These are phyloP conservation scores for Leccinum uliginosum DNA, from an alignment of 768 basidiomycete species.

Conservation along the genomic window DNA sequence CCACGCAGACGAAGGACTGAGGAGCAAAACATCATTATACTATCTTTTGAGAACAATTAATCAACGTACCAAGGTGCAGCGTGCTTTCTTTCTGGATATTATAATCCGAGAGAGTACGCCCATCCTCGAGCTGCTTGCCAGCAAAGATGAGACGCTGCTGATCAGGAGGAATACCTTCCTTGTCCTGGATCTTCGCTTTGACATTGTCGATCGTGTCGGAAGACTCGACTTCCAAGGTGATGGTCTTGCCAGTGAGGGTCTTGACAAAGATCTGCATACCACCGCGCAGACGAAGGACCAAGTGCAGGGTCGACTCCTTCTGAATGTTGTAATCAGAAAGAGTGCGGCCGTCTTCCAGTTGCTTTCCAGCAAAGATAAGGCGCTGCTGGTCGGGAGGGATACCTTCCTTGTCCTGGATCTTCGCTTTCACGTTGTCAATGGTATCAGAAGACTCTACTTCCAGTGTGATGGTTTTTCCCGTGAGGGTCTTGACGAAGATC, in stretches of 20 bases:
- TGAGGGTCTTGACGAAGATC: constrained; percentile 84
- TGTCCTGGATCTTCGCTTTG: constrained; percentile 75
- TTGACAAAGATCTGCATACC: constrained; percentile 74
- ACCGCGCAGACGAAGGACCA: constrained; percentile 70
- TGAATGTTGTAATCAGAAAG: constrained; percentile 79
- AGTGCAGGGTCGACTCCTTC: constrained; percentile 75
- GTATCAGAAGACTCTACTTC: constrained; percentile 94
- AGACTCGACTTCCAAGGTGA: constrained; percentile 72
- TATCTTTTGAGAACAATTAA: accelerated
- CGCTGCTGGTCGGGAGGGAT: constrained; percentile 85
- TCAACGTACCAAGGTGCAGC: constrained; percentile 46
- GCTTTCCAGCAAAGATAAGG: constrained; percentile 91
- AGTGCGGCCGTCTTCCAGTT: constrained; percentile 90
- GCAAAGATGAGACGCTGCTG: constrained; percentile 79
- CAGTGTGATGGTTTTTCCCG: constrained; percentile 88
- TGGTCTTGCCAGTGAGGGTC: constrained; percentile 72
- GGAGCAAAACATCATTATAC: background rate
- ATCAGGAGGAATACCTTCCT: constrained; percentile 76
- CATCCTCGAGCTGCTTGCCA: constrained; percentile 76
- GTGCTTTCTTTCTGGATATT: constrained; percentile 76
- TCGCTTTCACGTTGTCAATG: constrained; percentile 85
- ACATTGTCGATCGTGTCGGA: constrained; percentile 76
- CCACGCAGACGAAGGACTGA: constrained; percentile 76
- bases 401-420: constrained; percentile 81
- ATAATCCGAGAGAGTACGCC: constrained; percentile 73